A percentile compares a stretch with the other conserved stretches of the same genome.
These are phyloP conservation scores for Boletus insuetus DNA, from an alignment of 768 basidiomycete genomes.

Conservation along the genomic window DNA sequence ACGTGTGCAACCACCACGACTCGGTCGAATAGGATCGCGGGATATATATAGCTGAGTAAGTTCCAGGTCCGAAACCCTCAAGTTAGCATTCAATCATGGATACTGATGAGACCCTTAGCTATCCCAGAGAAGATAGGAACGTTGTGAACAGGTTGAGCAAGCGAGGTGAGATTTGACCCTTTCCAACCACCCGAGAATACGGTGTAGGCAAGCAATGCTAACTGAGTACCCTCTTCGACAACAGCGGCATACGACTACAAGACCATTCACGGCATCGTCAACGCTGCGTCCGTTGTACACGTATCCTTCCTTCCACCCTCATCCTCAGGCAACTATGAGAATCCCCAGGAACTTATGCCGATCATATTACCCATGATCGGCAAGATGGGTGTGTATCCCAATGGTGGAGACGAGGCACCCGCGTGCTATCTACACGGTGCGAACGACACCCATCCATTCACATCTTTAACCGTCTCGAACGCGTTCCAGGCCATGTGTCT, in stretches of 20 bases:
- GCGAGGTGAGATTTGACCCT: constrained; percentile 13
- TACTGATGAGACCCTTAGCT: constrained; percentile 37
- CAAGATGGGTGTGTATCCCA: constrained; percentile 20
- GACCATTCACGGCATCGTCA: constrained; percentile 23
- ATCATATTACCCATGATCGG: constrained; percentile 28
- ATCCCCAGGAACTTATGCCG: constrained; percentile 12
- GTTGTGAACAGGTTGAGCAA: constrained; percentile 26
- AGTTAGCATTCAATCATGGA: constrained; percentile 40
- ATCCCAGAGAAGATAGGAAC: constrained; percentile 35
- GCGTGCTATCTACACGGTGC: constrained; percentile 24
- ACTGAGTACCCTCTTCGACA: background rate
- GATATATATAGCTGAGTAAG: too few species aligned
- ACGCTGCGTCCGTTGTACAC: constrained; percentile 22
- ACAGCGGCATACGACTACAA: constrained; percentile 22
- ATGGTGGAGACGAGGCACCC: constrained; percentile 2
- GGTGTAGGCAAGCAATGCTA: background rate
- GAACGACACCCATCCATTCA: background rate
- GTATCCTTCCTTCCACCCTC: constrained; percentile 24
- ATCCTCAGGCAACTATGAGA: constrained; percentile 8
- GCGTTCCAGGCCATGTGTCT: constrained; percentile 15
- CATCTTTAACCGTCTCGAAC: background rate
- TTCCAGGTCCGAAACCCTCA: background rate
- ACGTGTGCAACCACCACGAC: too few species aligned
- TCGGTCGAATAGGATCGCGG: too few species aligned
- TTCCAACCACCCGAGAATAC: background rate